Base-by-base conservation (phyloP, 192 early-diverging fungal genomes). In the Spinellus fusiger region DNA sequence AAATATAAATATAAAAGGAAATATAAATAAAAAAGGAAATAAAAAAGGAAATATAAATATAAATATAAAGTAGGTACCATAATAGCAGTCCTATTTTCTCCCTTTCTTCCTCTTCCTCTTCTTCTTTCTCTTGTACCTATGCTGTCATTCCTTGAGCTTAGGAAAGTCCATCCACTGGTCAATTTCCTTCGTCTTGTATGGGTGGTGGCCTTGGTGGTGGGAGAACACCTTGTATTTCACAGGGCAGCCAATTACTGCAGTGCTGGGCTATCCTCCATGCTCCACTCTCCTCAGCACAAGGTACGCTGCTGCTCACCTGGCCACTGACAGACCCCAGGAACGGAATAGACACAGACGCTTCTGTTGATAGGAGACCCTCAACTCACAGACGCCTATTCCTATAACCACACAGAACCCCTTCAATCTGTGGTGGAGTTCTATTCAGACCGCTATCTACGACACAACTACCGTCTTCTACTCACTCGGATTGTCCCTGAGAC, bases 361-460 rank as follows among this genome's bases (percentile, higher is more conserved):
- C 84, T 85, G 12, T 61, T 98, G 8, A 75, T 98, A 38, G 88
- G 89, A 0, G 95, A 98, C 71, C 93, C 95, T 35, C 95, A 98
- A 65, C 81, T 98, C 38, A 93, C 92, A 34, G 95, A 96, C 68
- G 75, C 84, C 32, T 89, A 87, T 64, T 96, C 93, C 9, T 98
- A 98, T 64, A 68, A 77, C 3, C 86, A 87, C 37, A 68, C 77
- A 9, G 90, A 90, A 0, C 29, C 85, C 2, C 29, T 86, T 0
- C 77, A 92, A 5, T 63, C 57, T 9, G 25, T 88, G 3, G 79
- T 81, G 6, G 81, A 95, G 64, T 90, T 90, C 53, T 93, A 89
- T 69, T 90, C 88, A 10, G 93, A 94, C 59, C 71, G 91, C 0
- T 95, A 92, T 69, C 88, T 95, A 83, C 77, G 78, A 56, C 81